Conservation (phyloP, 129 eudicot genomes). For the Solidago caesia region DNA sequence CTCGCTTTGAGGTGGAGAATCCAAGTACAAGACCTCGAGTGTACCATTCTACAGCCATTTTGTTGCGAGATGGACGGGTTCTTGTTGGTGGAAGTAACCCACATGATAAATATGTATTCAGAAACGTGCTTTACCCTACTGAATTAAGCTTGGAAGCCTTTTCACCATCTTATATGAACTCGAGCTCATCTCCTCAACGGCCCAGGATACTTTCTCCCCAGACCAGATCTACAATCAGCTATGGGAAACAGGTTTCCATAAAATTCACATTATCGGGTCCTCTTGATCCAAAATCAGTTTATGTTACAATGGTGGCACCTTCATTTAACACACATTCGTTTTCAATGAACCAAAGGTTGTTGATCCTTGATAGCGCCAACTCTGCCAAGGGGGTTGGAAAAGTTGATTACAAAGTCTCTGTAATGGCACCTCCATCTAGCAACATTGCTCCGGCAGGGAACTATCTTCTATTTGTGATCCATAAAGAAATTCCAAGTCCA, state of each 20-base stretch:
- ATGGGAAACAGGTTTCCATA: conserved; percentile 27
- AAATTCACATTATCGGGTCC: conserved; percentile 32
- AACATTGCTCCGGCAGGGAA: conserved; percentile 57
- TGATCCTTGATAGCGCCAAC: conserved; percentile 31
- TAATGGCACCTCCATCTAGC: conserved; percentile 39
- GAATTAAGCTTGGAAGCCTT: conserved; percentile 66
- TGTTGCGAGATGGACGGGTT: conserved; percentile 55
- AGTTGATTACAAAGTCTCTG: conserved; percentile 27
- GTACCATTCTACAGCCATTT: conserved; percentile 53
- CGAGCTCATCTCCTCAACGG: conserved; percentile 26
- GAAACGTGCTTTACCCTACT: conserved; percentile 49
- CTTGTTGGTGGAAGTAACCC: conserved; percentile 67
- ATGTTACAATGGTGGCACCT: conserved; percentile 66
- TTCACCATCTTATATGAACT: conserved; percentile 52
- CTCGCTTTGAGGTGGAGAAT: conserved; percentile 41
- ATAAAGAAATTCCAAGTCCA: conserved; percentile 57
- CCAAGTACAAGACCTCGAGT: conserved; percentile 45
- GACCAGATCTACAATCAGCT: conserved; percentile 27
- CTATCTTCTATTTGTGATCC: conserved; percentile 57
- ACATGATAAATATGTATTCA: conserved; percentile 41
- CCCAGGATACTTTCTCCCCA: conserved; percentile 46
- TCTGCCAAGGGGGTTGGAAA: conserved; percentile 30
- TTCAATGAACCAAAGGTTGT: conserved; percentile 64
- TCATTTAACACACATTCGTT: conserved; percentile 64
- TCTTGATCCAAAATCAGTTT: conserved; percentile 22